A percentile compares a stretch with the other conserved stretches of the same genome.
These are phyloP conservation scores for Arabidopsis lyrata DNA, from an alignment of 441 rosid species.

Conservation along the genomic window DNA sequence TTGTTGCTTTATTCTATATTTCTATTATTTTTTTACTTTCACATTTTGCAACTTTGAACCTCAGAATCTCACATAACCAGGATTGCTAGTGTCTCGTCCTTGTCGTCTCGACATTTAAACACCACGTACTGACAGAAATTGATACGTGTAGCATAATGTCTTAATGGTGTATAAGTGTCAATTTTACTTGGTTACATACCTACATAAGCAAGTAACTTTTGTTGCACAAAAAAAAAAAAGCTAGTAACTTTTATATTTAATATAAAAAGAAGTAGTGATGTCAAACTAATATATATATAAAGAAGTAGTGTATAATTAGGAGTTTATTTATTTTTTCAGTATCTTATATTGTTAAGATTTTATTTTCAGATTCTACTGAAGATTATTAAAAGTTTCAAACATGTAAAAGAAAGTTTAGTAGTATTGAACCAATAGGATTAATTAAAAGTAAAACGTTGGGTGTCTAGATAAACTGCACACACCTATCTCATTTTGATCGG, in stretches of 20 bases:
- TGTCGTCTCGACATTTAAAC: constrained; percentile 20
- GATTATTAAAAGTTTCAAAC: not conserved
- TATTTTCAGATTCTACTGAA: too few relatives aligned
- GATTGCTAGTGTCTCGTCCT: not conserved
- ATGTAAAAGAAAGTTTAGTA: not conserved
- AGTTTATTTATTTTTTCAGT: not conserved
- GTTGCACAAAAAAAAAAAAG: not conserved
- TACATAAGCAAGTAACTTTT: not conserved
- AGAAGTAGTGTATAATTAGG: not conserved
- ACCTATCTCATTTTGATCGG: not conserved
- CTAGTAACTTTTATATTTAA: not conserved
- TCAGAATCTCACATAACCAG: constrained; percentile 9
- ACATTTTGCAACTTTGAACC: not conserved
- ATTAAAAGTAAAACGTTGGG: not conserved
- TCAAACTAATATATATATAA: too few relatives aligned
- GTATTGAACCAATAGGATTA: not conserved
- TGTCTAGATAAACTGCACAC: not conserved
- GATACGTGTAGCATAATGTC: constrained; percentile 14
- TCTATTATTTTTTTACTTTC: not conserved
- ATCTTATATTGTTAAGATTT: too few relatives aligned
- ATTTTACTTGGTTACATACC: not conserved
- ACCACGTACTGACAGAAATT: not conserved
- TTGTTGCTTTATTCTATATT: not conserved
- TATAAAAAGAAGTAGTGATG: not conserved
- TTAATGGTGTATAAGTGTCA: constrained; percentile 1